Base-by-base conservation (phyloP, 495 filamentous ascomycete species). In the Hypoxylon perforatum region DNA sequence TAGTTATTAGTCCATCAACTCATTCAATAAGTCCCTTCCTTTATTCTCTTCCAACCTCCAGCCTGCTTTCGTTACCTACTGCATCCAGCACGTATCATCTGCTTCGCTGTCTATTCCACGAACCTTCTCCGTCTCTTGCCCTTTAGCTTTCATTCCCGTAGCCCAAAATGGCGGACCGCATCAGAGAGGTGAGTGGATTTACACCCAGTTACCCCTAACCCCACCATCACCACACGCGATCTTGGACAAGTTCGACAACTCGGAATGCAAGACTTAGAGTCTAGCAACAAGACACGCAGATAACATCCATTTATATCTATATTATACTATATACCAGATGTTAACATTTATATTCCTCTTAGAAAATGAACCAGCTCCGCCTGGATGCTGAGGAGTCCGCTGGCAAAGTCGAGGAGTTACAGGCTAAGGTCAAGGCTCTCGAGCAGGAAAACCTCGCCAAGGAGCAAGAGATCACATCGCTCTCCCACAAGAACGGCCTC, bases 401-500 rank as follows among this genome's bases (percentile, higher is more conserved):
- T 59, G 75, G 81, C 72, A 89, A 93, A 82, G 89, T 87, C 70
- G 94, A 97, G 72, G 94, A 97, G 78, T 87, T 96, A 69, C 85
- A 93, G 82, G 68, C 78, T 75, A 91, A 90, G 79, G 87, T 97
- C 79, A 97, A 97, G 83, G 80, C 78, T 18, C 85, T 99, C 61
- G 93, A 99, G 81, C 91, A 97, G 77, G 94, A 97, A 82, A 98
- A 93, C 76, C 86, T 96, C 41, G 78, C 89, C 59, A 98, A 99
- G 84, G 95, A 98, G 80, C 94, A 99, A 78, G 94, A 98, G 78
- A 96, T 99, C 75, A 92, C 89, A 57, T 99, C 95, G 23, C 89
- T 99, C 58, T 85, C 87, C 72, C 94, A 97, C 88, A 93, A 91
- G 79, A 97, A 96, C 78, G 83, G 86, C 57, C 83, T 96, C 39